A percentile compares a stretch with the other conserved stretches of the same genome.
Evolutionary conservation across 306 rosid genomes (phyloP).

Genomic region (Bauhinia variegata): DNA sequence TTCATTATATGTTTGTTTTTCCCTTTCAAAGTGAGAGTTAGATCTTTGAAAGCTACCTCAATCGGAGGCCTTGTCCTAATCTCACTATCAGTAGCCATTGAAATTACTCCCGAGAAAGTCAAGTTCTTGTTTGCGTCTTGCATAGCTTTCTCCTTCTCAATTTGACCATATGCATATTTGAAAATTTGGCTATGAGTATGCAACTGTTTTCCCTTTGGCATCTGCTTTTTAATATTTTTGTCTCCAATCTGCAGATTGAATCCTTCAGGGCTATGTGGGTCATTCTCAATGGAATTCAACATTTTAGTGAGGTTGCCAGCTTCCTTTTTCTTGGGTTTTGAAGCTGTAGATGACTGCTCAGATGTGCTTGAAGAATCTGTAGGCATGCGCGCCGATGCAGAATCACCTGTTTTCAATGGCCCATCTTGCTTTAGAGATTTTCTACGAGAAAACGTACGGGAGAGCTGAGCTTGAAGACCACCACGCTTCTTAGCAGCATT

Average conservation of each 20-base stretch:
- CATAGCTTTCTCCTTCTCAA: constrained; percentile 87
- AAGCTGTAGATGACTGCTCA: constrained; percentile 35
- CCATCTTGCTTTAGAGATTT: constrained; percentile 51
- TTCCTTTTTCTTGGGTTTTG: constrained; percentile 51
- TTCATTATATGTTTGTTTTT: constrained; percentile 64
- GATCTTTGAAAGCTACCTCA: constrained; percentile 75
- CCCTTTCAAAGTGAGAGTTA: constrained; percentile 73
- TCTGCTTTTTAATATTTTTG: constrained; percentile 65
- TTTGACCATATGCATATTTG: constrained; percentile 82
- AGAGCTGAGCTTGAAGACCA: constrained; percentile 55
- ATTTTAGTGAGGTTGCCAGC: constrained; percentile 63
- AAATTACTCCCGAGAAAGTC: constrained; percentile 77
- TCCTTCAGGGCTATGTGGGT: constrained; percentile 59
- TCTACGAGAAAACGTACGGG: constrained; percentile 71
- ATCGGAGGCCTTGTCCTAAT: constrained; percentile 63
- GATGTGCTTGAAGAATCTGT: constrained; percentile 47
- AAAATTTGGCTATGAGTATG: constrained; percentile 80
- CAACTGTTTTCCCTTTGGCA: constrained; percentile 55
- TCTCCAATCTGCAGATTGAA: constrained; percentile 70
- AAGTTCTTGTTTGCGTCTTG: constrained; percentile 67
- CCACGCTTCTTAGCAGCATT: constrained; percentile 57
- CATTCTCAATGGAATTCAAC: constrained; percentile 58
- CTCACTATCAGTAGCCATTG: constrained; percentile 69
- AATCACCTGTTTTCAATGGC: constrained; percentile 19
- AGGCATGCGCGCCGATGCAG: constrained; percentile 33